These are phyloP conservation scores for Claviceps monticola DNA, from an alignment of 2,329 filamentous ascomycete species.

Conservation along the genomic window DNA sequence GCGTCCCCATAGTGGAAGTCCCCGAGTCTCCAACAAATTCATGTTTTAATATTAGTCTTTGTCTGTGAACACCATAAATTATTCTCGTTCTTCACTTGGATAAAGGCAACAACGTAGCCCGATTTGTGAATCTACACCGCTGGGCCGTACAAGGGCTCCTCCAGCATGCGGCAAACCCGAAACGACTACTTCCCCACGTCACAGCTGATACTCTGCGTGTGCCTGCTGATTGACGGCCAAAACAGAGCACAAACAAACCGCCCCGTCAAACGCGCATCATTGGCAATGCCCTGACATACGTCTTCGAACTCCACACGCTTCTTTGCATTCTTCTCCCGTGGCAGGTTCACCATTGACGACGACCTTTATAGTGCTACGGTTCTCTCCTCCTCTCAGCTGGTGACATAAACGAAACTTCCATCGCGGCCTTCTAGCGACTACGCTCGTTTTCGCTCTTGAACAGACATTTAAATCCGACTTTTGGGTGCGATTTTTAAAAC, in stretches of 20 bases:
- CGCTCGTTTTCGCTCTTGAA: too few relatives aligned
- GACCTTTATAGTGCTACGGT: background rate
- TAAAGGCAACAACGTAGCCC: background rate
- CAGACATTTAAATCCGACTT: too few relatives aligned
- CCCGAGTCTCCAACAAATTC: too few relatives aligned
- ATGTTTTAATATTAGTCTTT: too few relatives aligned
- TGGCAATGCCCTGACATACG: background rate
- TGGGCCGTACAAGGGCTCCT: background rate
- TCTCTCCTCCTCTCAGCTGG: too few relatives aligned
- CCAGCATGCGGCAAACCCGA: background rate
- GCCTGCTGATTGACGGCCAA: background rate
- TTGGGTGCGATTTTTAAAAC: too few relatives aligned
- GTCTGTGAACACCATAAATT: too few relatives aligned
- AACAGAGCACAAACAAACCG: background rate
- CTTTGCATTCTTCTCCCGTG: background rate
- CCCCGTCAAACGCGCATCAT: background rate
- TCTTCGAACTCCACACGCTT: background rate
- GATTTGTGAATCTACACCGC: background rate
- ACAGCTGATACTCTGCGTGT: background rate
- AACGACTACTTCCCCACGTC: background rate
- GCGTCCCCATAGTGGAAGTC: too few relatives aligned
- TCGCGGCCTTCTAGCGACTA: too few relatives aligned
- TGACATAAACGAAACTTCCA: too few relatives aligned
- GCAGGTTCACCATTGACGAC: background rate
- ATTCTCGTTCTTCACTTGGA: too few relatives aligned